Conservation (phyloP, 495 filamentous ascomycete genomes). For the Astrocystis sublimbata region DNA sequence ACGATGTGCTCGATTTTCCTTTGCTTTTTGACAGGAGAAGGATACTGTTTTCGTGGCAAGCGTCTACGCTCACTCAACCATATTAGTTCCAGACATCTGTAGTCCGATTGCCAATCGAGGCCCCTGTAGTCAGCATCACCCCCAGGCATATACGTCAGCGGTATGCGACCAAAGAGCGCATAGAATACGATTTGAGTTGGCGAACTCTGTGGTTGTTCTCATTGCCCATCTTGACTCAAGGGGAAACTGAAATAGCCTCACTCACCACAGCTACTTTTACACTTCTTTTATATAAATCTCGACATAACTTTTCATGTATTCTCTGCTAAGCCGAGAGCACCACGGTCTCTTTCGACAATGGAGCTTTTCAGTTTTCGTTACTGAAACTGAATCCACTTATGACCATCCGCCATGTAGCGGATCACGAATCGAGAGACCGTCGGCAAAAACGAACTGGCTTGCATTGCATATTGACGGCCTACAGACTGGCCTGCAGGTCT, state of each 20-base stretch:
- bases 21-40: conserved; percentile 8
- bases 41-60: background rate
- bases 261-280: too few species aligned
- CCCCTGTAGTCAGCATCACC: background rate
- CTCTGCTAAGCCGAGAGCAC: too few species aligned
- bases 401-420: background rate
- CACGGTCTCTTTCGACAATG: too few species aligned
- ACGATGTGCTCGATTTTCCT: too few species aligned
- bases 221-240: background rate
- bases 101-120: conserved; percentile 10
- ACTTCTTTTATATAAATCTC: too few species aligned
- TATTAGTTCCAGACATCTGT: conserved; percentile 5
- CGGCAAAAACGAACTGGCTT: background rate
- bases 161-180: background rate
- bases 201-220: background rate
- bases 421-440: background rate
- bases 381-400: background rate
- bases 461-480: conserved; percentile 3
- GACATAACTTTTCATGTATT: too few species aligned
- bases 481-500: background rate
- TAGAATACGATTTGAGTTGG: conserved; percentile 5
- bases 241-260: too few species aligned
- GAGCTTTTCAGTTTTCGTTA: too few species aligned
- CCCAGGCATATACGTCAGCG: background rate
- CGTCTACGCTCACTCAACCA: too few species aligned